Conservation (phyloP, 805 yeast species). For the Cyberlindnera bimundalis region DNA sequence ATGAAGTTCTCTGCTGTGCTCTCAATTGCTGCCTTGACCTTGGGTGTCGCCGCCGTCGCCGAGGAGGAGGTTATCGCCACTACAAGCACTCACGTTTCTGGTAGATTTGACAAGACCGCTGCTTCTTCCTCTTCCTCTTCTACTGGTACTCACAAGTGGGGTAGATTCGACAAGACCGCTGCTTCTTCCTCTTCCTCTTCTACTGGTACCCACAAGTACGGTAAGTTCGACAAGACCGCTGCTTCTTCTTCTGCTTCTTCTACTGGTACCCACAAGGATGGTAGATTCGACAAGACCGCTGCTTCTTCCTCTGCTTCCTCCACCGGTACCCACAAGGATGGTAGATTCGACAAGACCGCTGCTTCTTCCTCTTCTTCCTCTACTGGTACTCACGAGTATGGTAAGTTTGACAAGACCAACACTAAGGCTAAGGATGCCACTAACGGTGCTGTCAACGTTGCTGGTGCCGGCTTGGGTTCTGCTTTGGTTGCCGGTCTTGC, state of each 20-base stretch:
- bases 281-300: conserved; percentile 50
- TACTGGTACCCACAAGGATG: conserved; percentile 54
- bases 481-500: conserved; percentile 50
- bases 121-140: conserved; percentile 28
- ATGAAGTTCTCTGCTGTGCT: conserved; percentile 26
- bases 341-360: conserved; percentile 48
- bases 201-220: conserved; percentile 49
- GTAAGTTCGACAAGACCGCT: conserved; percentile 38
- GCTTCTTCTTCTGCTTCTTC: conserved; percentile 20
- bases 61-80: conserved; percentile 13
- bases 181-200: conserved; percentile 32
- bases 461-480: conserved; percentile 38
- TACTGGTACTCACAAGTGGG: conserved; percentile 48
- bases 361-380: conserved; percentile 32
- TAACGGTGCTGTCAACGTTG: conserved; percentile 25
- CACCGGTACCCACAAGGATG: conserved; percentile 49
- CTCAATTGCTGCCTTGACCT: conserved; percentile 20
- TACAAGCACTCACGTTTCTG: conserved; percentile 1
- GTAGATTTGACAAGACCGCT: conserved; percentile 6
- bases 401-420: conserved; percentile 48
- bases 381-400: conserved; percentile 49
- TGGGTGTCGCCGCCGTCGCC: conserved; percentile 25
- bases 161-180: conserved; percentile 50
- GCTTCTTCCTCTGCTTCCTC: conserved; percentile 31
- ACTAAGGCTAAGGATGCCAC: conserved; percentile 30